These are phyloP conservation scores for Ceratobasidium sp. DNA, from an alignment of 1,284 basidiomycete genomes.

Conservation along the genomic window DNA sequence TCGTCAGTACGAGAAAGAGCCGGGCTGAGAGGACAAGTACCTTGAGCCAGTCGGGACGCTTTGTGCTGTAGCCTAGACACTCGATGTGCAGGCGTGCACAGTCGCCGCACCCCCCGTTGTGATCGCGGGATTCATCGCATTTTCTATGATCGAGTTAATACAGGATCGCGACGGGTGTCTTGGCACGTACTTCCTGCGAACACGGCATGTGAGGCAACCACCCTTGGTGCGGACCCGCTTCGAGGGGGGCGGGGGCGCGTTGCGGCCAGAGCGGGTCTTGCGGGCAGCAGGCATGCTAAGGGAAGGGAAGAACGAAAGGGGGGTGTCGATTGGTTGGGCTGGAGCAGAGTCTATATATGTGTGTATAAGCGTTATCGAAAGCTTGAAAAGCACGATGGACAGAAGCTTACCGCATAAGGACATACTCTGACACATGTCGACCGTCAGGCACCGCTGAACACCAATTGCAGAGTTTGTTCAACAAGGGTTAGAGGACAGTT, in stretches of 20 bases:
- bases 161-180: neutral
- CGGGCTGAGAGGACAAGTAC: slow-evolving; percentile 18
- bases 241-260: slow-evolving; percentile 10
- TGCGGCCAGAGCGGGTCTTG: slow-evolving; percentile 21
- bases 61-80: slow-evolving; percentile 83
- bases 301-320: slow-evolving; percentile 17
- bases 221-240: slow-evolving; percentile 45
- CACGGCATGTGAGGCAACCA: slow-evolving; percentile 48
- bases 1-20: neutral
- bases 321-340: slow-evolving; percentile 13
- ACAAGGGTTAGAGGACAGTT: slow-evolving; percentile 21
- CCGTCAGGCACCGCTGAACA: slow-evolving; percentile 3
- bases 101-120: slow-evolving; percentile 68
- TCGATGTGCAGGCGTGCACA: slow-evolving; percentile 82
- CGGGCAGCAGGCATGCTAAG: slow-evolving; percentile 17
- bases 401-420: slow-evolving; percentile 5
- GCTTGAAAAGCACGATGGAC: neutral
- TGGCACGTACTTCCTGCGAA: slow-evolving; percentile 47
- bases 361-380: slow-evolving; percentile 11
- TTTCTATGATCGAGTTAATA: slow-evolving; percentile 25
- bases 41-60: slow-evolving; percentile 60
- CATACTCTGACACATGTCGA: slow-evolving; percentile 13
- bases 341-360: slow-evolving; percentile 5
- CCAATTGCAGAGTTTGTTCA: neutral
- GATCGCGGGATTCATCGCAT: slow-evolving; percentile 46